These are phyloP conservation scores for Hypericum perforatum DNA, from an alignment of 345 rosid genomes.

Conservation along the genomic window DNA sequence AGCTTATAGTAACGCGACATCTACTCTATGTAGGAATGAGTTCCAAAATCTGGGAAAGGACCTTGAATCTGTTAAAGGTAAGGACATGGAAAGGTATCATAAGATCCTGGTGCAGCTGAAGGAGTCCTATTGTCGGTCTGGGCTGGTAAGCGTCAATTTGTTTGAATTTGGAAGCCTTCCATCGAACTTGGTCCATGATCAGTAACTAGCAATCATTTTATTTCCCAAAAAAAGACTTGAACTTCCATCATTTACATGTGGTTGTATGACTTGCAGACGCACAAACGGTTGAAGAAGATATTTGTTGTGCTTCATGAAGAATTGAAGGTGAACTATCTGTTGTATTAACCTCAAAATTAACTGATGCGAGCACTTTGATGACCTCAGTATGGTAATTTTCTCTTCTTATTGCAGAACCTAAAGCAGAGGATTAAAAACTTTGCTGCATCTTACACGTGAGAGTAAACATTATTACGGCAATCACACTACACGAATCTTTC, in stretches of 20 bases:
- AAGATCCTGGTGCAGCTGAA: conserved; percentile 44
- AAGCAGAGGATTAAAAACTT: conserved; percentile 71
- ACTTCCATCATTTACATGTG: neutral
- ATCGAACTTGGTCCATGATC: no score
- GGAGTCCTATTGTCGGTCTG: conserved; percentile 55
- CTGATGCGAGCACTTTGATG: neutral
- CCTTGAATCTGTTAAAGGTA: conserved; percentile 56
- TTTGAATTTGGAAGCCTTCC: neutral
- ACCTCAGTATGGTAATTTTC: neutral
- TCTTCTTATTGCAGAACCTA: conserved; percentile 47
- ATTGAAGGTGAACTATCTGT: conserved; percentile 38
- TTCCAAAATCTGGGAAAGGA: conserved; percentile 69
- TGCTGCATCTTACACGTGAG: conserved; percentile 31
- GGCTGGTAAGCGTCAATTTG: conserved; percentile 37
- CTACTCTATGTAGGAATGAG: conserved; percentile 37
- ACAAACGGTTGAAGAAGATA: conserved; percentile 67
- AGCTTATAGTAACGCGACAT: conserved; percentile 1
- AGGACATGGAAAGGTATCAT: conserved; percentile 56
- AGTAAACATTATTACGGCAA: conserved; percentile 15
- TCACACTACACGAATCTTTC: no score
- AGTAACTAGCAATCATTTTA: no score
- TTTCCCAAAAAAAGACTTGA: no score
- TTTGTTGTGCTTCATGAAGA: conserved; percentile 74
- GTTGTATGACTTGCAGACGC: conserved; percentile 45
- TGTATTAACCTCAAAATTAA: neutral